Evolutionary conservation across 2,329 filamentous ascomycete genomes (phyloP), one percentile per base, ranked within the genome.

Genomic region (Hysterium pulicare): DNA sequence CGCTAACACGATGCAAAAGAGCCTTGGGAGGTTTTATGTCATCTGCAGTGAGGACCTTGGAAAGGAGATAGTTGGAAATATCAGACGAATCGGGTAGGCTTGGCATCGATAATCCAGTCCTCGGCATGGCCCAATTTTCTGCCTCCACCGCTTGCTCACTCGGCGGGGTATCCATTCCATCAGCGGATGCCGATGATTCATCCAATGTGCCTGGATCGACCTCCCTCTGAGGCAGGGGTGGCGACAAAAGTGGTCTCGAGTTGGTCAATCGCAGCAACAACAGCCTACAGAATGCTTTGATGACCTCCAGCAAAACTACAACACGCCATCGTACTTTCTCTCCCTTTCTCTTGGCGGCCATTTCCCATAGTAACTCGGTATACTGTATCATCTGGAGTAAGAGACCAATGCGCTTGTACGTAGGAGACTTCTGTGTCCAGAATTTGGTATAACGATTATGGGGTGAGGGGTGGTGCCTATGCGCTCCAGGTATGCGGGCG

Each of bases 341-440:
- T 15, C 88, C 87, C 48, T 83, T 83, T 37, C 91, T 79, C 69
- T 95, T 94, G 21, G 90, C 90, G 21, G 86, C 81, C 93, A 98
- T 98, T 66, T 98, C 93, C 79, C 91, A 93, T n/a, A 98, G 72
- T 22, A 98, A 74, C 70, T 98, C 89, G 0, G 90, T 95, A 62
- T 97, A 97, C 54, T 93, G 87, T 20, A 96, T 86, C 70, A 95
- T 86, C 63, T 95, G 89, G 37, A 98, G 73, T 4, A 90, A 73
- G 50, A 90, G 77, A 31, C 91, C 90, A 41, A 94, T 81, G 45
- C 87, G 81, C 45, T 84, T 81, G 67, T 98, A 98, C 8, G 88
- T 75, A 4, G 77, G 73, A 57, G 79, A 83, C 41, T 75, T 74
- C 37, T 75, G 71, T 15, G 75, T 74, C 77, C 80, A 84, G 63